Conservation (phyloP, 1,139 yeast species). For the Geotrichum phurueaensis region DNA sequence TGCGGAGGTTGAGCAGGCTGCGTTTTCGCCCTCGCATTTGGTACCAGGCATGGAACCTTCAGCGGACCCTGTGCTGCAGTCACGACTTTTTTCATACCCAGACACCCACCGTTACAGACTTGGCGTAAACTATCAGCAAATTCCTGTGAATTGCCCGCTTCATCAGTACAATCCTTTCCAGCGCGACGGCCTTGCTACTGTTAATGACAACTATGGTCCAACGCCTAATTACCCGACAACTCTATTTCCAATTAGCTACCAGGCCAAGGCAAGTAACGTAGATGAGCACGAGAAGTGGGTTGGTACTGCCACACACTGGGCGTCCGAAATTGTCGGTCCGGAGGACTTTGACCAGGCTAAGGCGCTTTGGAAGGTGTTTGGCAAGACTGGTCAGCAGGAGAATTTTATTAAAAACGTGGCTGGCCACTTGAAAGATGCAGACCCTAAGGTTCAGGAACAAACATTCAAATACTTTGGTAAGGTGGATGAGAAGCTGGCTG, state of each 20-base stretch:
- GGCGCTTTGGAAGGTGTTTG: conserved; percentile 65
- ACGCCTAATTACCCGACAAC: conserved; percentile 58
- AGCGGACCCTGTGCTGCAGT: conserved; percentile 82
- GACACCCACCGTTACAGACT: conserved; percentile 71
- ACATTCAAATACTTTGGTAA: conserved; percentile 71
- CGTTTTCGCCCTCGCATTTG: conserved; percentile 76
- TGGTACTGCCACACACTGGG: conserved; percentile 81
- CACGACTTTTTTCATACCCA: conserved; percentile 77
- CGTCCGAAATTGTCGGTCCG: conserved; percentile 46
- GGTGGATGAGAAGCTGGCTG: conserved; percentile 63
- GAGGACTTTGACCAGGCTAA: conserved; percentile 64
- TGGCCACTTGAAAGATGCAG: conserved; percentile 64
- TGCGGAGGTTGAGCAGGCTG: conserved; percentile 78
- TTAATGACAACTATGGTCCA: conserved; percentile 71
- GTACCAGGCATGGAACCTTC: conserved; percentile 81
- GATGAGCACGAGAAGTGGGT: conserved; percentile 78
- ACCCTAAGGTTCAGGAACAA: conserved; percentile 69
- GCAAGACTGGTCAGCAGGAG: conserved; percentile 60
- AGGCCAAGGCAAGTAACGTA: conserved; percentile 36
- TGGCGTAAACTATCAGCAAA: conserved; percentile 65
- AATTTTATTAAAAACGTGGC: conserved; percentile 81
- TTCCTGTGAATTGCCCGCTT: conserved; percentile 60
- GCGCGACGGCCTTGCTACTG: conserved; percentile 84
- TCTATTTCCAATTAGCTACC: conserved; percentile 47
- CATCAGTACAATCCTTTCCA: conserved; percentile 39